These are phyloP conservation scores for Flaveria linearis DNA, from an alignment of 129 eudicot genomes.

Conservation along the genomic window DNA sequence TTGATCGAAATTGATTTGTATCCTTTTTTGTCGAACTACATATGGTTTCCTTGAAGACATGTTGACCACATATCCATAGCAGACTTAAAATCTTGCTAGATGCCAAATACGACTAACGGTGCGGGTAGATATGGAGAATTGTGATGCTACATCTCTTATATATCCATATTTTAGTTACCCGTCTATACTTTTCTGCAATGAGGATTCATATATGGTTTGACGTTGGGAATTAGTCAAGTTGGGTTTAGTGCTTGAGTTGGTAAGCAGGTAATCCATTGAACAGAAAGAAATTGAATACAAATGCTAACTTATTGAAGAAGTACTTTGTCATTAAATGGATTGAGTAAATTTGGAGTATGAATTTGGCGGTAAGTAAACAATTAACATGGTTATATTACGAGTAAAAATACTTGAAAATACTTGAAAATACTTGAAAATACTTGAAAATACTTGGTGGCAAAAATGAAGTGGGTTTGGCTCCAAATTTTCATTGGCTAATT, in stretches of 20 bases:
- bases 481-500: no score
- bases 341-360: no score
- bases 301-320: background rate
- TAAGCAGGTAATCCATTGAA: background rate
- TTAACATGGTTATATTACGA: no score
- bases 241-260: no score
- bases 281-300: background rate
- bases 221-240: no score
- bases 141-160: no score
- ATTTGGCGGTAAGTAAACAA: background rate
- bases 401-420: background rate
- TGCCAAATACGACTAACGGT: constrained; percentile 12
- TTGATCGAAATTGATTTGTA: constrained; percentile 3
- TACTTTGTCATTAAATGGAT: background rate
- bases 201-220: constrained; percentile 7
- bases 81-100: background rate
- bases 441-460: no score
- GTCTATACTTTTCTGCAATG: constrained; percentile 14
- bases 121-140: background rate
- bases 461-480: background rate
- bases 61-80: background rate
- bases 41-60: constrained; percentile 10
- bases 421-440: no score
- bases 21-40: background rate
- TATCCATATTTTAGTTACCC: background rate